phyloP scores from a whole-genome alignment of 2,329 filamentous ascomycete species.

The Hirsutella rhossiliensis region DNA sequence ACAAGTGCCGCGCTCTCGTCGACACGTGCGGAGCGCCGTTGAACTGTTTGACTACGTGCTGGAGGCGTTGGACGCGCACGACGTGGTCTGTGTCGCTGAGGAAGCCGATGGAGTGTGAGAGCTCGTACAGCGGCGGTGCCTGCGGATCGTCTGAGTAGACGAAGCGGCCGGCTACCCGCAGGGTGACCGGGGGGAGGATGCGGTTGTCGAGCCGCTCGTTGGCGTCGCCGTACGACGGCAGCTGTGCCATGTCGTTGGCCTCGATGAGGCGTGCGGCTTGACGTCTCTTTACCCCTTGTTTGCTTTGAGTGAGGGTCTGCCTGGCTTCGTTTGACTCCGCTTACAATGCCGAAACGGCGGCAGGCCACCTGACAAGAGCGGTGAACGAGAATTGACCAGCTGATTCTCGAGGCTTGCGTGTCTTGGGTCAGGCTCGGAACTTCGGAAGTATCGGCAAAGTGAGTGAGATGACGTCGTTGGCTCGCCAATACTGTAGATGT shows the following conservation, averaged over 20 bases:
- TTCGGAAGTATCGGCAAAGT: no score
- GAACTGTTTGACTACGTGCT: slow-evolving; percentile 13
- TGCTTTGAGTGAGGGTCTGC: no score
- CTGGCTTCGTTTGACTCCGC: no score
- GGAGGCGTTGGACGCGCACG: slow-evolving; percentile 19
- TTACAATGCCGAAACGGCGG: no score
- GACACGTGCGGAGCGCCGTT: slow-evolving; percentile 12
- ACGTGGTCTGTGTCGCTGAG: slow-evolving; percentile 18
- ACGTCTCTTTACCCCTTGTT: no score
- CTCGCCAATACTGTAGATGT: no score
- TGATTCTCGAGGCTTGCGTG: no score
- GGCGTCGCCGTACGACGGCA: slow-evolving; percentile 13
- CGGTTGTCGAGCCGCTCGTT: slow-evolving; percentile 2
- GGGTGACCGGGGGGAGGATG: slow-evolving; percentile 17
- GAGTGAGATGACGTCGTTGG: no score
- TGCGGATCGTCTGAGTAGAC: slow-evolving; percentile 17
- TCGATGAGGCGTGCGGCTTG: neutral
- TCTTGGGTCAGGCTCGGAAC: no score
- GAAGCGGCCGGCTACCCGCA: slow-evolving; percentile 20
- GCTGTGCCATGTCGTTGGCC: slow-evolving; percentile 1
- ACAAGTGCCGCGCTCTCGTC: slow-evolving; percentile 19
- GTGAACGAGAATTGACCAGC: no score
- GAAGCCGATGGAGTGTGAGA: slow-evolving; percentile 21
- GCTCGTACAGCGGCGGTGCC: slow-evolving; percentile 21
- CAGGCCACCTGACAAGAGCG: no score